Conservation (phyloP, 1,284 basidiomycete species). For the Omphalotus olearius region DNA sequence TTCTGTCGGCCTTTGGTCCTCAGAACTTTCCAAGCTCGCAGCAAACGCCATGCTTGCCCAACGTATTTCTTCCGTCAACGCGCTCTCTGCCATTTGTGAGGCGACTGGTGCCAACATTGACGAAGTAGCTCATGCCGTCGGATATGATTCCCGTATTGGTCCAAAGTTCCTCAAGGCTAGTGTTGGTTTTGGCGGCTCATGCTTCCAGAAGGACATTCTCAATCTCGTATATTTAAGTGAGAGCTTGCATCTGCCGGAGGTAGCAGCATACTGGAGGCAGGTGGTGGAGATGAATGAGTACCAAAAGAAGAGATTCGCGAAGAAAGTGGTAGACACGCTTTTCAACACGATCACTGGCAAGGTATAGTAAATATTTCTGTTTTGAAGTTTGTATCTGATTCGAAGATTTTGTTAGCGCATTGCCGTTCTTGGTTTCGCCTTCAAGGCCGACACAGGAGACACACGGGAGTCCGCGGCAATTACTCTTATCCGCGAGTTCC, state of each 20-base stretch:
- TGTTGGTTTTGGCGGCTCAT: constrained; percentile 97
- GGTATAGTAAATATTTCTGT: constrained; percentile 40
- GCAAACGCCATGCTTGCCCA: constrained; percentile 99
- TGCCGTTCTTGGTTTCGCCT: constrained; percentile 93
- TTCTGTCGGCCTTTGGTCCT: constrained; percentile 97
- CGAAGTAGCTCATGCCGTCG: constrained; percentile 94
- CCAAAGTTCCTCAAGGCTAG: constrained; percentile 94
- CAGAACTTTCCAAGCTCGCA: constrained; percentile 96
- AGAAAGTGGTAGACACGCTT: constrained; percentile 88
- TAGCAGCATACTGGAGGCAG: constrained; percentile 97
- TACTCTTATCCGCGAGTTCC: constrained; percentile 91
- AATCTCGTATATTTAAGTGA: constrained; percentile 98
- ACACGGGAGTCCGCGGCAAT: constrained; percentile 98
- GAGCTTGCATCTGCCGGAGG: constrained; percentile 90
- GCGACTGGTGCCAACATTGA: constrained; percentile 99
- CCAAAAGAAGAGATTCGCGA: constrained; percentile 89
- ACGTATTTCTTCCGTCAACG: constrained; percentile 97
- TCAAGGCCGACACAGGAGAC: constrained; percentile 96
- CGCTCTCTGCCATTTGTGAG: constrained; percentile 98
- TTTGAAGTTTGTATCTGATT: constrained; percentile 16
- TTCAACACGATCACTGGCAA: constrained; percentile 98
- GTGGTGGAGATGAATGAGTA: constrained; percentile 97
- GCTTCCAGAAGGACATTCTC: constrained; percentile 99
- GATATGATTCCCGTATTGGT: constrained; percentile 90
- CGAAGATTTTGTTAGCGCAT: constrained; percentile 63